phyloP scores from a whole-genome alignment of 2,329 filamentous ascomycete species.

The Colletotrichum coccodes region DNA sequence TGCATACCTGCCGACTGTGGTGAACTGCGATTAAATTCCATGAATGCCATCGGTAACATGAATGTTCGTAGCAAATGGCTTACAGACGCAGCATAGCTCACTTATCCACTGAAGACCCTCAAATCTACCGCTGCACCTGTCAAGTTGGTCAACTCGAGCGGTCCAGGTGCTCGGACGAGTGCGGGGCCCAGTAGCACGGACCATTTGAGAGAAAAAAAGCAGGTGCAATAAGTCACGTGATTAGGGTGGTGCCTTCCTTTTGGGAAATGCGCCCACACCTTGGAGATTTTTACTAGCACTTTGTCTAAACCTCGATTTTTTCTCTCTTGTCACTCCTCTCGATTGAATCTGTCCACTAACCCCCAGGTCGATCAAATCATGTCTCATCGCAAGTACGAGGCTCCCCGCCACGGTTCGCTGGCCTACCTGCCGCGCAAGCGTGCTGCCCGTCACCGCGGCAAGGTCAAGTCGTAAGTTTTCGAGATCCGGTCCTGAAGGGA shows the following conservation, averaged over 20 bases:
- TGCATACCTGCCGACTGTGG: neutral
- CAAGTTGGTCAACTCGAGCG: too few species aligned
- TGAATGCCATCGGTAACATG: too few species aligned
- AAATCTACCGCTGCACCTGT: too few species aligned
- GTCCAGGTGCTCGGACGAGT: too few species aligned
- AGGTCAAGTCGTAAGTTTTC: constrained; percentile 92
- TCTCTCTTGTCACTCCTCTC: constrained; percentile 12
- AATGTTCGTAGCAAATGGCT: too few species aligned
- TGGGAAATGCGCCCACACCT: constrained; percentile 1
- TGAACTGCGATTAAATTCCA: too few species aligned
- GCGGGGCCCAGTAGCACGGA: too few species aligned
- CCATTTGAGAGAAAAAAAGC: too few species aligned
- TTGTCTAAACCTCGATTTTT: neutral
- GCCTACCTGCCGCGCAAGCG: constrained; percentile 91
- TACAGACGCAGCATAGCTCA: too few species aligned
- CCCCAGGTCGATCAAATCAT: constrained; percentile 28
- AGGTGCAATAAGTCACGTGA: constrained; percentile 12
- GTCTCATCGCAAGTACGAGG: constrained; percentile 68
- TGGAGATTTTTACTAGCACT: constrained; percentile 18
- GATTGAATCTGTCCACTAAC: constrained; percentile 1
- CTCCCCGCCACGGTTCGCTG: constrained; percentile 94
- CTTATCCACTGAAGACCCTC: too few species aligned
- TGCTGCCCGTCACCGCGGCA: constrained; percentile 91
- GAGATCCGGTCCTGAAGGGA: neutral
- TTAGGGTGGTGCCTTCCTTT: constrained; percentile 17